Percentiles rank a stretch among this genome's conserved stretches.
These are phyloP conservation scores for Lobosporangium transversale DNA, from an alignment of 192 early-diverging fungal species.

Conservation along the genomic window DNA sequence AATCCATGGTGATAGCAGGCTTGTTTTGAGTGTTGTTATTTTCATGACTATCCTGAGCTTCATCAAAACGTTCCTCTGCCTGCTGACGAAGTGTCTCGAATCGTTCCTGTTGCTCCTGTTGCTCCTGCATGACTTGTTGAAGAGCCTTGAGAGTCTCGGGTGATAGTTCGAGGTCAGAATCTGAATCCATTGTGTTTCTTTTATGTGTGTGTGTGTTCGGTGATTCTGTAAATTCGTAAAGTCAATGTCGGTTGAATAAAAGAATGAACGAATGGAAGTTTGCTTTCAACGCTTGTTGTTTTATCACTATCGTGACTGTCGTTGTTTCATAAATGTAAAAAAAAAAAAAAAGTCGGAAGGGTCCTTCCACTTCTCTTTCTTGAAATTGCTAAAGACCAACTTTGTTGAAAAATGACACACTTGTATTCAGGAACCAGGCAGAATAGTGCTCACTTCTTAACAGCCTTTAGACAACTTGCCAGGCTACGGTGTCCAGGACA, in stretches of 20 bases:
- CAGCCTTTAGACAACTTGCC: constrained; percentile 16
- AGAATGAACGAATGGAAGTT: no score
- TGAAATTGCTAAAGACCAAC: no score
- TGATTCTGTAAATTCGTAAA: no score
- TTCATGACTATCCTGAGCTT: constrained; percentile 44
- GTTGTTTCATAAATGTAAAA: no score
- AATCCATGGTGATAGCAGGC: constrained; percentile 61
- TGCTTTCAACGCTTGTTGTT: no score
- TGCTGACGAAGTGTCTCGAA: constrained; percentile 69
- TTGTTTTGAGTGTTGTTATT: constrained; percentile 20
- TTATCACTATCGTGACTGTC: no score
- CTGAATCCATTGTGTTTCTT: constrained; percentile 2
- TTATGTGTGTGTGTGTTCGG: background rate
- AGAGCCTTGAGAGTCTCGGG: constrained; percentile 64
- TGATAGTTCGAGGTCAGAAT: constrained; percentile 54
- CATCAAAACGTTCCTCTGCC: constrained; percentile 59
- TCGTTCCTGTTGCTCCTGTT: constrained; percentile 67
- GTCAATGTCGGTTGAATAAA: no score
- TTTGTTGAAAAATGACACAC: background rate
- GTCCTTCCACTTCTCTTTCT: no score
- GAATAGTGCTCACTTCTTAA: constrained; percentile 17
- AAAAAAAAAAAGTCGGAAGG: no score
- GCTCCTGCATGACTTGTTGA: constrained; percentile 72
- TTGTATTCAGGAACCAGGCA: background rate
- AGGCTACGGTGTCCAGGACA: background rate